phyloP scores from a whole-genome alignment of 306 rosid species.

The Rosa multiflora region DNA sequence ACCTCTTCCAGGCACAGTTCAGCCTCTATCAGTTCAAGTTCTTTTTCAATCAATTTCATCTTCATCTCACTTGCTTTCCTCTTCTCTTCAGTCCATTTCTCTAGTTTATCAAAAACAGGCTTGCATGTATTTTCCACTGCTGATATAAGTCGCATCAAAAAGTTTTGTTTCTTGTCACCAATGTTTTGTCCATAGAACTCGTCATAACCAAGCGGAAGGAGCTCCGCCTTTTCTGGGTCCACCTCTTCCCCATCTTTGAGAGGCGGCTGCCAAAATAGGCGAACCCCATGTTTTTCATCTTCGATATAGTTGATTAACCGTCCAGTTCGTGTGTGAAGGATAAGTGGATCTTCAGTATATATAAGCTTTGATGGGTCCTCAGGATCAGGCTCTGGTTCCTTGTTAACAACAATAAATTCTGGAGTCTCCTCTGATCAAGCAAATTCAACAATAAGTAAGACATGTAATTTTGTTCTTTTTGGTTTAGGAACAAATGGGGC shows the following conservation, averaged over 20 bases:
- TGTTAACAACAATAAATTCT: constrained; percentile 76
- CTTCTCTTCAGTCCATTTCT: constrained; percentile 70
- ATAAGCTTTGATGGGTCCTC: constrained; percentile 78
- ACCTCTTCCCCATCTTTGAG: constrained; percentile 57
- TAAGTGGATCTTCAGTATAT: constrained; percentile 70
- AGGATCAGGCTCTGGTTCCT: constrained; percentile 88
- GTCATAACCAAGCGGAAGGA: constrained; percentile 81
- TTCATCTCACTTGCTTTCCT: constrained; percentile 51
- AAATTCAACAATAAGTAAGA: constrained; percentile 20
- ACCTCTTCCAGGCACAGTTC: constrained; percentile 67
- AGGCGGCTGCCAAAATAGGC: constrained; percentile 90
- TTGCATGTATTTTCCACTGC: constrained; percentile 52
- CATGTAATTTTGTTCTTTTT: background rate
- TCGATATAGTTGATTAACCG: constrained; percentile 65
- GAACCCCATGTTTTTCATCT: constrained; percentile 78
- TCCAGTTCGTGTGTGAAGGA: constrained; percentile 88
- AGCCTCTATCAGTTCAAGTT: constrained; percentile 75
- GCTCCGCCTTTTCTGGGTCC: constrained; percentile 63
- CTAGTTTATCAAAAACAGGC: constrained; percentile 48
- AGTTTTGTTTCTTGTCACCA: constrained; percentile 22
- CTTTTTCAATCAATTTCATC: constrained; percentile 51
- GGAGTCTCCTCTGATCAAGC: constrained; percentile 66
- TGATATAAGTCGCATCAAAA: constrained; percentile 39
- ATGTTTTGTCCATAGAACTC: constrained; percentile 61
- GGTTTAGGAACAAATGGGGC: constrained; percentile 11